Conservation (phyloP, 2,329 filamentous ascomycete genomes). For the Pseudocercospora cruenta region DNA sequence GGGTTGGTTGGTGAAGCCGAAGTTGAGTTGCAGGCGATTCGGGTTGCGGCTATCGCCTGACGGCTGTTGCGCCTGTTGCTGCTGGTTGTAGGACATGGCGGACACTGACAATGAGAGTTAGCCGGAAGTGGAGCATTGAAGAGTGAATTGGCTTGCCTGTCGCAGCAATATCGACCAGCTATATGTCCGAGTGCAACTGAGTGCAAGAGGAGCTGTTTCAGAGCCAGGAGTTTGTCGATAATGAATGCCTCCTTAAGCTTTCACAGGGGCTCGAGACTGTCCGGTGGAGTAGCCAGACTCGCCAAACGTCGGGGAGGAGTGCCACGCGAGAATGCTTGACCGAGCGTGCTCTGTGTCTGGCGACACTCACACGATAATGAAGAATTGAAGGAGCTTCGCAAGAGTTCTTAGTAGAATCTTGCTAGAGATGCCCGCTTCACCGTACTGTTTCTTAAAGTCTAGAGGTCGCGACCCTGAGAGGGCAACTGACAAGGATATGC, state of each 20-base stretch:
- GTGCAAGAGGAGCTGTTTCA: constrained; percentile 5
- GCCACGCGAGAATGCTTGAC: neutral
- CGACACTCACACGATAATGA: neutral
- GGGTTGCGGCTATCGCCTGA: constrained; percentile 37
- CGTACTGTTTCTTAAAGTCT: neutral
- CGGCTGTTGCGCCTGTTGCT: constrained; percentile 31
- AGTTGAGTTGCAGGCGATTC: constrained; percentile 57
- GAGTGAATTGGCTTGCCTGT: constrained; percentile 1
- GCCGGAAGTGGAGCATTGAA: neutral
- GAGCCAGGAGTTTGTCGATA: neutral
- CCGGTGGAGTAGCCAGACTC: neutral
- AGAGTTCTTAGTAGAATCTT: neutral
- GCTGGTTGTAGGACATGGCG: constrained; percentile 27
- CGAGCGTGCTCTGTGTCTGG: neutral
- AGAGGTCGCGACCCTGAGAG: neutral
- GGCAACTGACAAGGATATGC: neutral
- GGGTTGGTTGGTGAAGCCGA: constrained; percentile 51
- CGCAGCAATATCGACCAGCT: constrained; percentile 4
- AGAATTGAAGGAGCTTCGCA: neutral
- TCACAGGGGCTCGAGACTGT: neutral
- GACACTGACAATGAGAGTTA: constrained; percentile 7
- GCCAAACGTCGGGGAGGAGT: neutral
- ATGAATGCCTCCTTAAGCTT: neutral
- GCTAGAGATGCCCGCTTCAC: neutral
- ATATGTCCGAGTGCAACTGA: constrained; percentile 4